Conservation (phyloP, 768 basidiomycete species). For the Symmetrospora coprosmae region DNA sequence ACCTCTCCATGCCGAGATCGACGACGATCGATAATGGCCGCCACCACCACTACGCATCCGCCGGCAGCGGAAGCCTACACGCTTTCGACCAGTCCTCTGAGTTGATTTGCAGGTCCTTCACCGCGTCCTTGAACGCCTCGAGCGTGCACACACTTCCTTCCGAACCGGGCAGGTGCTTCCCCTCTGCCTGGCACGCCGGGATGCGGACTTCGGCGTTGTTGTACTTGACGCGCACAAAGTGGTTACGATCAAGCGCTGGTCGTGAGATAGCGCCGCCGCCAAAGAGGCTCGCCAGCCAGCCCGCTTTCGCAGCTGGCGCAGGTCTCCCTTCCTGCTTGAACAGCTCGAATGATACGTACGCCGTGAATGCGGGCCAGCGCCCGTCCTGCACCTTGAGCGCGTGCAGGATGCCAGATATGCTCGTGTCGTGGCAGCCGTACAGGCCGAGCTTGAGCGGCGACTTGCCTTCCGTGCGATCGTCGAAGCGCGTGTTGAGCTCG, state of each 20-base stretch:
- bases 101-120: constrained; percentile 2
- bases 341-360: constrained; percentile 17
- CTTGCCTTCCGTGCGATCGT: constrained; percentile 38
- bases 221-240: constrained; percentile 11
- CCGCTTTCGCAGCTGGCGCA: not conserved
- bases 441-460: constrained; percentile 54
- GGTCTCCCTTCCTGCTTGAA: not conserved
- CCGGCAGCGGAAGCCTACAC: not conserved
- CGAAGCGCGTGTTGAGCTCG: constrained; percentile 55
- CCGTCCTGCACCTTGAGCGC: constrained; percentile 26
- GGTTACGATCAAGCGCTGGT: not conserved
- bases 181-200: not conserved
- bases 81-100: constrained; percentile 4
- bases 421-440: constrained; percentile 35
- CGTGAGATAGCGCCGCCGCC: not conserved
- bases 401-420: constrained; percentile 30
- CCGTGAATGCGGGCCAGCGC: constrained; percentile 21
- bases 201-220: constrained; percentile 4
- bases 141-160: constrained; percentile 9
- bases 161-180: constrained; percentile 1
- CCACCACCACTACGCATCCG: no score
- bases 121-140: constrained; percentile 4
- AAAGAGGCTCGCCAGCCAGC: not conserved
- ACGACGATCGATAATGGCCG: no score
- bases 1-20: no score